A percentile compares a stretch with the other conserved stretches of the same genome.
Conservation (phyloP, 805 yeast genomes). For the Priceomyces fermenticarens region DNA sequence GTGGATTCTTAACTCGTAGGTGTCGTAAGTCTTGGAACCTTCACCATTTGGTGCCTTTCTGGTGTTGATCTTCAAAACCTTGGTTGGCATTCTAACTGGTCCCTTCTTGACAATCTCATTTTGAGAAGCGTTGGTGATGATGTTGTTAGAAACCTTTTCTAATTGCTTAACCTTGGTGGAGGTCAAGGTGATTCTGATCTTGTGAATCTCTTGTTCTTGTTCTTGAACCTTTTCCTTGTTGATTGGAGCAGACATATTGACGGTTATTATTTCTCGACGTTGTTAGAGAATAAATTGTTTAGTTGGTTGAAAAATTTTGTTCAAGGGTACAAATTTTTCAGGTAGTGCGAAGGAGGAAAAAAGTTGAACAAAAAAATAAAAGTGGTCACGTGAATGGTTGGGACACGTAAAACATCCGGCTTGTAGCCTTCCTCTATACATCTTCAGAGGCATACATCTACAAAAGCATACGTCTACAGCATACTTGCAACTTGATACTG, state of each 20-base stretch:
- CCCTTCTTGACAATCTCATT: conserved; percentile 90
- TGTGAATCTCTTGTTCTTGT: conserved; percentile 81
- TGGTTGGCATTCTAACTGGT: conserved; percentile 99
- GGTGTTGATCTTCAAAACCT: conserved; percentile 96
- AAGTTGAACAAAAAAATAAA: too few relatives aligned
- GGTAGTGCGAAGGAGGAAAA: neutral
- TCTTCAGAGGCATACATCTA: too few relatives aligned
- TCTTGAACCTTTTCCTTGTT: conserved; percentile 86
- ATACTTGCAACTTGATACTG: too few relatives aligned
- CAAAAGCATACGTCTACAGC: too few relatives aligned
- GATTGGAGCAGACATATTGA: conserved; percentile 69
- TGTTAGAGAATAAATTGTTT: conserved; percentile 22
- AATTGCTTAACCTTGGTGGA: conserved; percentile 98
- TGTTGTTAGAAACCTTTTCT: conserved; percentile 92
- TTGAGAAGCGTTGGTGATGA: conserved; percentile 82
- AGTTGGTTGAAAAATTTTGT: conserved; percentile 4
- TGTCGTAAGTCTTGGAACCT: conserved; percentile 99
- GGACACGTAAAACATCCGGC: too few relatives aligned
- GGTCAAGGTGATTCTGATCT: conserved; percentile 98
- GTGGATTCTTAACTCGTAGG: conserved; percentile 99
- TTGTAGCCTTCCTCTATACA: too few relatives aligned
- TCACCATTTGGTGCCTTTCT: conserved; percentile 99
- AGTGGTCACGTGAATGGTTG: too few relatives aligned
- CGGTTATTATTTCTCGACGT: conserved; percentile 27
- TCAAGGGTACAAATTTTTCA: conserved; percentile 1